Percentiles rank a stretch among this genome's conserved stretches.
Conservation (phyloP, 179 eudicot species). For the Vitellaria paradoxa region DNA sequence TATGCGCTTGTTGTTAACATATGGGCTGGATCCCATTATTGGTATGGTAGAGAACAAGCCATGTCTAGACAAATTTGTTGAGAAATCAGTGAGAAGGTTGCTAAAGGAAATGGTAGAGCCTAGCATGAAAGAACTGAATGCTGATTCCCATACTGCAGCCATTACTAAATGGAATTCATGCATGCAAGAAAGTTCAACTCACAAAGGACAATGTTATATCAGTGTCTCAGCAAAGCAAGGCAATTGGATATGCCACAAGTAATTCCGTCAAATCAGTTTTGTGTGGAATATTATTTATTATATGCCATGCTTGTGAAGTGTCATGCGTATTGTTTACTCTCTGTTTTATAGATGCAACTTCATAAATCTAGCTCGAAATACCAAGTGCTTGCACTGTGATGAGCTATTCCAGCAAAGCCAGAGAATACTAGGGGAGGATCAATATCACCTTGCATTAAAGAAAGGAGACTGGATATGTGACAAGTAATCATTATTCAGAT, state of each 20-base stretch:
- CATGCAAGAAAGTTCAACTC: conserved; percentile 19
- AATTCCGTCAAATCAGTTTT: neutral
- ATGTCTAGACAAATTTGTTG: conserved; percentile 30
- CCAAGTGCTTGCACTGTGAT: conserved; percentile 47
- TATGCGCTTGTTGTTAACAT: conserved; percentile 53
- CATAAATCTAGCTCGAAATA: conserved; percentile 40
- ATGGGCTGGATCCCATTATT: conserved; percentile 37
- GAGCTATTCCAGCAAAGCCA: conserved; percentile 26
- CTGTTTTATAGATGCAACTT: conserved; percentile 39
- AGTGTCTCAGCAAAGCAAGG: conserved; percentile 33
- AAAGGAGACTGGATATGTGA: conserved; percentile 65
- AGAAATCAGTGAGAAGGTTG: conserved; percentile 46
- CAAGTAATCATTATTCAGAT: conserved; percentile 29
- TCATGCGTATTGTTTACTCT: neutral
- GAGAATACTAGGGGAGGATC: conserved; percentile 29
- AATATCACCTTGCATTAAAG: conserved; percentile 39
- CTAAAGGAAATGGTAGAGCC: conserved; percentile 42
- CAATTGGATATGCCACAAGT: conserved; percentile 55
- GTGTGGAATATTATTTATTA: neutral
- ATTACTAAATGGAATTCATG: conserved; percentile 14
- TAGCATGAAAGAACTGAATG: conserved; percentile 22
- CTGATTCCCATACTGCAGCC: conserved; percentile 16
- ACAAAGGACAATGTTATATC: conserved; percentile 18
- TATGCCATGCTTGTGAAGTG: neutral
- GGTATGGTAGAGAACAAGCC: conserved; percentile 38